A percentile compares a stretch with the other conserved stretches of the same genome.
phyloP scores from a whole-genome alignment of 202 grass and related monocot genomes.

The Hordeum pubiflorum region DNA sequence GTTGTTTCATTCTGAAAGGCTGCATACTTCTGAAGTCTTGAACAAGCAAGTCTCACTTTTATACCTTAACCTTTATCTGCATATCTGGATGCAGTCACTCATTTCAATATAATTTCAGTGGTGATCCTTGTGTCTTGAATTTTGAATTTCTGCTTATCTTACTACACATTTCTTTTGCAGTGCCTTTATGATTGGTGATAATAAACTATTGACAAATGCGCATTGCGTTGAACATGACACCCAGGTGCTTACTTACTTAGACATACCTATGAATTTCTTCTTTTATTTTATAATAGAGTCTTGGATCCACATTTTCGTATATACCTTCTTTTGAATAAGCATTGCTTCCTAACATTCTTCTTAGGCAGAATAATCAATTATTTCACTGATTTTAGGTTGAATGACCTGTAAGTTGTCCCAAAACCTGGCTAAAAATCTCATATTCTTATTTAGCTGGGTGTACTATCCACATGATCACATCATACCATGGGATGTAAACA shows the following conservation, averaged over 20 bases:
- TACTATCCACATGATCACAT: slow-evolving; percentile 10
- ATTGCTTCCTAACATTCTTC: not conserved
- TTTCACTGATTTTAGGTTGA: not conserved
- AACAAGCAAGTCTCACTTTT: not conserved
- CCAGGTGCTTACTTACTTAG: slow-evolving; percentile 51
- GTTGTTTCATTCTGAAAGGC: slow-evolving; percentile 24
- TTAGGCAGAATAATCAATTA: not conserved
- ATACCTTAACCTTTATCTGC: slow-evolving; percentile 8
- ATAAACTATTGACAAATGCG: slow-evolving; percentile 91
- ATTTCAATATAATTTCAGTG: not conserved
- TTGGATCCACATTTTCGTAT: not conserved
- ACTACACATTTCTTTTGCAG: slow-evolving; percentile 46
- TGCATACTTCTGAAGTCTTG: not conserved
- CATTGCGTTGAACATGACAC: slow-evolving; percentile 89
- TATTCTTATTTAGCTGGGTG: slow-evolving; percentile 2
- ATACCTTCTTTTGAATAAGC: not conserved
- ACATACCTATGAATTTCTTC: slow-evolving; percentile 2
- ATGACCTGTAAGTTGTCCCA: not conserved
- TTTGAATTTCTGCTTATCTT: slow-evolving; percentile 12
- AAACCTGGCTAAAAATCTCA: not conserved
- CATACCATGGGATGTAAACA: slow-evolving; percentile 3
- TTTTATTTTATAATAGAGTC: slow-evolving; percentile 3
- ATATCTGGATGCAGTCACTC: slow-evolving; percentile 4
- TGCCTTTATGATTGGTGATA: slow-evolving; percentile 97
- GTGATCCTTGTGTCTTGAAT: not conserved